Base-by-base conservation (phyloP, 2,329 filamentous ascomycete genomes). In the Dothiorella sarmentorum region DNA sequence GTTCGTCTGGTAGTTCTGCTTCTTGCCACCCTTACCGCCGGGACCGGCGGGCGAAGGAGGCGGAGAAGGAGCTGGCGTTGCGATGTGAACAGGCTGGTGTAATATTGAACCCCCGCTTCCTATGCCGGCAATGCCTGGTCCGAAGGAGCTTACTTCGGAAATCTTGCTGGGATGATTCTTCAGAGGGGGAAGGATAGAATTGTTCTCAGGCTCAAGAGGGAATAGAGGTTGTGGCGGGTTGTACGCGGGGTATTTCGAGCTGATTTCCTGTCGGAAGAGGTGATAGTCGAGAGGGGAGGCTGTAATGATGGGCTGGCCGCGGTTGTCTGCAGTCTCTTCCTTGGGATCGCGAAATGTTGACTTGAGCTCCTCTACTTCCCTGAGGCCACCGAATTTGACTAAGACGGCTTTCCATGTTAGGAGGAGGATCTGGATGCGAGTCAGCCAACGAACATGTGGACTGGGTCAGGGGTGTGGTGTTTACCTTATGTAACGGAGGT, bases 1-100 rank as follows among this genome's bases (percentile, higher is more conserved):
- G 69, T 99, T 99, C 0, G 94, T 99, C 72, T 99, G 94, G 68
- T 99, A 99, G 66, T 97, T 99, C 69, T 99, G 94, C 71, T 99
- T 99, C 79, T 99, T 99, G 0, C 89, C 92, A 55, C 89, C 90
- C 72, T 97, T 99, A 0, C 91, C 91, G 24, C 91, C 84, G 3
- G 84, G 82, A 1, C 84, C 92, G 31, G 88, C 87, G 9, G 94
- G 94, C 1, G 93, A 97, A 1, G 94, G 94, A 0, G 94, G 94
- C 22, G 94, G 94, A 0, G 94, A 99, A 1, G 94, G 94, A 0
- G 92, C 93, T 0, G 94, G 94, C 1, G 94, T 99, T n/a, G 94
- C 94, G 66, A 99, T 99, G 72, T 99, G 94, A 5, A 99, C 93
- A 5, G 94, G 91, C 68, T 97, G 93, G 70, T 97, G 86, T 24